Percentiles rank a stretch among this genome's conserved stretches.
Evolutionary conservation across 1,284 basidiomycete genomes (phyloP).

Genomic region (Ganoderma lingzhi): DNA sequence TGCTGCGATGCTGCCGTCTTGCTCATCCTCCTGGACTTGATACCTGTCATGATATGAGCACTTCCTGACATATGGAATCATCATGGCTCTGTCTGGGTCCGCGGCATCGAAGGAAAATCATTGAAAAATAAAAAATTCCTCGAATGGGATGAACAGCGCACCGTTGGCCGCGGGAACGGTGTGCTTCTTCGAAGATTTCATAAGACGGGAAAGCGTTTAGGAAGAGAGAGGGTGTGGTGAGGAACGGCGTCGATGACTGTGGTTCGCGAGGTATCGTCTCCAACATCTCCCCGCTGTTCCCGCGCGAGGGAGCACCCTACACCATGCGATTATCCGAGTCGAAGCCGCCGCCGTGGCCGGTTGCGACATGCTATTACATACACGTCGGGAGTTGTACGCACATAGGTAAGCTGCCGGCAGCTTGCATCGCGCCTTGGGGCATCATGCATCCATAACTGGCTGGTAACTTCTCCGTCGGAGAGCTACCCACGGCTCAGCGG

Average conservation of each 20-base stretch:
- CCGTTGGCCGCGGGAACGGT: background rate
- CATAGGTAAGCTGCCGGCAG: background rate
- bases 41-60: background rate
- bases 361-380: background rate
- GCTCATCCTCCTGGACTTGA: background rate
- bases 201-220: background rate
- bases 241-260: background rate
- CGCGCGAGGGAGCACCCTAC: background rate
- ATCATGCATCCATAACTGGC: background rate
- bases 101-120: background rate
- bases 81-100: background rate
- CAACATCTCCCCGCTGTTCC: constrained; percentile 8
- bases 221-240: background rate
- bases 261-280: background rate
- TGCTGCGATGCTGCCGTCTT: background rate
- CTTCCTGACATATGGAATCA: background rate
- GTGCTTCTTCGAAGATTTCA: background rate
- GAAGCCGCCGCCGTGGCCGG: too few relatives aligned
- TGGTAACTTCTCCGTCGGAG: background rate
- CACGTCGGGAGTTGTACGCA: background rate
- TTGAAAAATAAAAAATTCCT: background rate
- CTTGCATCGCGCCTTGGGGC: background rate
- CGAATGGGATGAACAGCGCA: background rate
- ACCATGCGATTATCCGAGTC: background rate
- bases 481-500: background rate